A percentile compares a stretch with the other conserved stretches of the same genome.
Evolutionary conservation across 768 basidiomycete genomes (phyloP).

Genomic region (Mrakia gelida): DNA sequence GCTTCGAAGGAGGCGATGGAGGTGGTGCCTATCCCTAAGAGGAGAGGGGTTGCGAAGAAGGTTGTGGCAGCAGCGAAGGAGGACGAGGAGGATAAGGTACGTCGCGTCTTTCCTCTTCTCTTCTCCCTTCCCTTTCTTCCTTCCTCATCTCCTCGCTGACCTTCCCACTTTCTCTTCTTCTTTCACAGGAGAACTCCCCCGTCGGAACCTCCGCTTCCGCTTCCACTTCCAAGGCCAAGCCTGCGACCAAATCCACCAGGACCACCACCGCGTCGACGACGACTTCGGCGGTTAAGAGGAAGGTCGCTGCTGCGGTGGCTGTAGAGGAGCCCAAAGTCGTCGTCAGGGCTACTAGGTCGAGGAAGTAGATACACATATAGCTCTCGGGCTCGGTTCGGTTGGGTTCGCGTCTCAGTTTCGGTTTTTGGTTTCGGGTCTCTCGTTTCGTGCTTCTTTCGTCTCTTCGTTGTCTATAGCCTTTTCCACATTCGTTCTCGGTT

Average conservation of each 20-base stretch:
- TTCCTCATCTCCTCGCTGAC: not conserved
- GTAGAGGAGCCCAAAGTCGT: conserved; percentile 9
- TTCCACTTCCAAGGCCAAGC: not conserved
- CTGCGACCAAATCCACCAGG: not conserved
- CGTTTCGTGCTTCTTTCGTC: not conserved
- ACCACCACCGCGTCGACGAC: not conserved
- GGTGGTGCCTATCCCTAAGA: conserved; percentile 7
- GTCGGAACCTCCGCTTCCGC: not conserved
- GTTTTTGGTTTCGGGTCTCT: not conserved
- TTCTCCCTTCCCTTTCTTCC: not conserved
- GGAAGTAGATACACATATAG: not conserved
- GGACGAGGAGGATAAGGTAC: not conserved
- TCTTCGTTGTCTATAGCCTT: not conserved
- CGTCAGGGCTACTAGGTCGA: conserved; percentile 9
- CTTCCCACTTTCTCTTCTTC: not conserved
- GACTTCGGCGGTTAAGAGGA: not conserved
- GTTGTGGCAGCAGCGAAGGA: not conserved
- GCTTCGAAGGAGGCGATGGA: not conserved
- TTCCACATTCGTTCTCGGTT: not conserved
- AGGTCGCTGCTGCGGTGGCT: not conserved
- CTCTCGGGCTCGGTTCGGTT: not conserved
- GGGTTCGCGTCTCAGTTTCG: not conserved
- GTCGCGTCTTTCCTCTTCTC: not conserved
- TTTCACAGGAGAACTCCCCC: not conserved
- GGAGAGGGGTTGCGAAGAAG: not conserved